Conservation (phyloP, 345 rosid genomes). For the Citrus unshiu region DNA sequence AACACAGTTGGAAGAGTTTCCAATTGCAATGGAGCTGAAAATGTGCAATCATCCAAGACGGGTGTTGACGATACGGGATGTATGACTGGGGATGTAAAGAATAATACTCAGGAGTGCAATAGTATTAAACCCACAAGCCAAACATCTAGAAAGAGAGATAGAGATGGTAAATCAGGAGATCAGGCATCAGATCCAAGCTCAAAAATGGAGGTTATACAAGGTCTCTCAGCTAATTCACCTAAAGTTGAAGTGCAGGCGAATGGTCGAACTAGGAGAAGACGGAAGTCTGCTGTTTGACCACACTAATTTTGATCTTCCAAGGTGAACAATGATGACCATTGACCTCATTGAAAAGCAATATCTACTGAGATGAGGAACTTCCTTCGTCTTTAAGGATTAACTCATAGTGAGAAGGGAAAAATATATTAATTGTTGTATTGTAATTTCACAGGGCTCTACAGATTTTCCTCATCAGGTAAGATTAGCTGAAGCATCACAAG, state of each 20-base stretch:
- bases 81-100: neutral
- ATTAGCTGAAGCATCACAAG: neutral
- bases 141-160: slow-evolving; percentile 9
- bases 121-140: neutral
- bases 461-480: neutral
- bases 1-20: neutral
- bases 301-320: neutral
- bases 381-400: neutral
- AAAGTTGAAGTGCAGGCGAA: slow-evolving; percentile 4
- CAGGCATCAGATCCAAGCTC: neutral
- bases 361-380: neutral
- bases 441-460: neutral
- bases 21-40: slow-evolving; percentile 3
- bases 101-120: neutral
- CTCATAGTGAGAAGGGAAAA: neutral
- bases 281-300: slow-evolving; percentile 10
- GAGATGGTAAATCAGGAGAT: slow-evolving; percentile 7
- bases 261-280: slow-evolving; percentile 3
- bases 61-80: neutral
- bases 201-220: neutral
- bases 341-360: neutral
- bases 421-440: neutral
- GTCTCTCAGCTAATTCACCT: neutral
- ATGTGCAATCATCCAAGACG: slow-evolving; percentile 8
- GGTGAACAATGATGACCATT: slow-evolving; percentile 3